phyloP scores from a whole-genome alignment of 75 land plant genomes.

The Cupressus sempervirens region DNA sequence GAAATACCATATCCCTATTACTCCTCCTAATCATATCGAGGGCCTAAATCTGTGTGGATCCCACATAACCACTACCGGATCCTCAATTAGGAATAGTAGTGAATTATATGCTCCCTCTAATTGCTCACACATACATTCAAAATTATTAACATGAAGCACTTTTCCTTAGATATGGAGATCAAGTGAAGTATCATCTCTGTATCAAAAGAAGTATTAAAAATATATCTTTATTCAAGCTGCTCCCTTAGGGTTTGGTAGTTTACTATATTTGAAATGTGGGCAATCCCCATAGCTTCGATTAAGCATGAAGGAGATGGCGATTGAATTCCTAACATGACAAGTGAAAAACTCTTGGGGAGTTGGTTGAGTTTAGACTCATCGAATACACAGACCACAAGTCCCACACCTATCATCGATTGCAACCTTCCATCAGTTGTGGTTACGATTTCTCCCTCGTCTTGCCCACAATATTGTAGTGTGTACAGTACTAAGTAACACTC shows the following conservation, averaged over 20 bases:
- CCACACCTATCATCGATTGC: too few relatives aligned
- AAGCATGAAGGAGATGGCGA: constrained; percentile 68
- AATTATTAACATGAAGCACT: constrained; percentile 70
- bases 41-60: constrained; percentile 88
- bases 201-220: constrained; percentile 88
- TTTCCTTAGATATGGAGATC: constrained; percentile 69
- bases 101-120: constrained; percentile 91
- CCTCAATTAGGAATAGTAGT: constrained; percentile 68
- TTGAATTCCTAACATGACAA: constrained; percentile 92
- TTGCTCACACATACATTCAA: constrained; percentile 79
- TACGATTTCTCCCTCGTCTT: constrained; percentile 74
- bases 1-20: constrained; percentile 81
- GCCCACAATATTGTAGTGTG: constrained; percentile 30
- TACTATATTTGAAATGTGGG: constrained; percentile 86
- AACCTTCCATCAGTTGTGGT: constrained; percentile 20
- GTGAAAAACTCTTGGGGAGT: constrained; percentile 65
- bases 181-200: constrained; percentile 95
- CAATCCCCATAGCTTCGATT: constrained; percentile 84
- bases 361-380: constrained; percentile 48
- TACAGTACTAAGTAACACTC: constrained; percentile 32
- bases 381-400: constrained; percentile 88
- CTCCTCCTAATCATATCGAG: constrained; percentile 74
- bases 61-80: constrained; percentile 81
- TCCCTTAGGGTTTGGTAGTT: constrained; percentile 58
- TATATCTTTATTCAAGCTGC: constrained; percentile 60